Base-by-base conservation (phyloP, 306 rosid genomes). In the Gillenia trifoliata region DNA sequence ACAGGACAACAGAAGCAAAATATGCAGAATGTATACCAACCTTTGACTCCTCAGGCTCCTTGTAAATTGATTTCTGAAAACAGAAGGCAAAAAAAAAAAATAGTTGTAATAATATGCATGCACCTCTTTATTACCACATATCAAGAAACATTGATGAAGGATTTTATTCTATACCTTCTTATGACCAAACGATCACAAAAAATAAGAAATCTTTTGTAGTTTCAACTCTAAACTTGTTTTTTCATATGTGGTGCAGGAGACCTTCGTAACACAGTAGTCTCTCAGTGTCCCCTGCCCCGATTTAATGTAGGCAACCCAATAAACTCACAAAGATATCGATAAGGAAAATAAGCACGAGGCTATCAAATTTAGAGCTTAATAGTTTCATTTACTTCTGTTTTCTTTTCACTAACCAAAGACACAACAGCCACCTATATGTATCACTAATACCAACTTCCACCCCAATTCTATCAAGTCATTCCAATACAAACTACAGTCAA, bases 21-120 rank as follows among this genome's bases (percentile, higher is more conserved):
- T 33, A 26, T 52, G 74, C 61, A 30, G 60, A 74, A 36, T 17
- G 71, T 28, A 70, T 22, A 80, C 91, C 69, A 76, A 95, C 99
- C 96, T 95, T 89, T 8, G 96, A 92, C 5, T 92, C 92, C 26
- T 86, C 80, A 64, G 91, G 86, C 75, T 95, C 97, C 80, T 83
- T 87, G 86, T 78, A 75, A 66, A 95, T 88, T 67, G 96, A 86
- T 89, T 87, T 95, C 99, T 95, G 96, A 88, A 79, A 76, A 66
- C 76, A 76, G 15, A 3, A 76, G 28, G 63, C 56, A 36, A 68
- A 25, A 20, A 61, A 36, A 68, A 25, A 20, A 0, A 23, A 28
- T 22, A 75, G 45, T 67, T 68, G 45, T 79, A 67, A 80, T 68
- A 72, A 79, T 30, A 45, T 66, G 75, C 20, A 38, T 61, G 54